Evolutionary conservation across 75 land plant genomes (phyloP).

Genomic region (Pinus tabuliformis): DNA sequence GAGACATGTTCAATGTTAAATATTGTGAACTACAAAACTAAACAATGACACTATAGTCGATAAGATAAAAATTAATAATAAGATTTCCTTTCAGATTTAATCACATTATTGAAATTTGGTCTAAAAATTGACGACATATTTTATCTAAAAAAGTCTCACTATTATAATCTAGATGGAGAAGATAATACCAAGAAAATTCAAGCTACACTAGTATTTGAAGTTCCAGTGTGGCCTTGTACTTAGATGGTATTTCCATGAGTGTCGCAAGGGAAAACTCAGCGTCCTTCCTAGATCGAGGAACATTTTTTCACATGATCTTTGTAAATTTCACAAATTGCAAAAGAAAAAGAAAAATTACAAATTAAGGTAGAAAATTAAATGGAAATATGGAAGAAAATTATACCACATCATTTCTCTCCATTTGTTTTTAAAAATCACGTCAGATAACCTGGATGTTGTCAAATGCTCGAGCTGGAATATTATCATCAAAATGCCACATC

Average conservation of each 20-base stretch:
- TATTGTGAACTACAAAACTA: too few relatives aligned
- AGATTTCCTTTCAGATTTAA: too few relatives aligned
- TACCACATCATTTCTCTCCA: background rate
- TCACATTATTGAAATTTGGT: too few relatives aligned
- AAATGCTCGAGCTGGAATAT: constrained; percentile 66
- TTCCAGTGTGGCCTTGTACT: too few relatives aligned
- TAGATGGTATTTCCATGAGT: too few relatives aligned
- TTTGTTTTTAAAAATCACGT: background rate
- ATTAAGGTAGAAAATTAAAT: background rate
- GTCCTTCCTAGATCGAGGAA: constrained; percentile 27
- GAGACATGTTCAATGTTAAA: too few relatives aligned
- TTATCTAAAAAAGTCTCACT: background rate
- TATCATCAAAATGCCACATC: constrained; percentile 77
- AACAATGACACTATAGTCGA: too few relatives aligned
- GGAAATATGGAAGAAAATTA: background rate
- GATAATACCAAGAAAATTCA: background rate
- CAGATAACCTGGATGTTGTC: constrained; percentile 85
- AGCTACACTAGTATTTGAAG: constrained; percentile 43
- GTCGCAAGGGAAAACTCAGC: too few relatives aligned
- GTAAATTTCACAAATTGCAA: constrained; percentile 89
- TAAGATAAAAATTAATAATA: too few relatives aligned
- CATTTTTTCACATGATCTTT: constrained; percentile 68
- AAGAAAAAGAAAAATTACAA: background rate
- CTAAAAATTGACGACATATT: background rate
- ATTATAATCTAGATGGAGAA: background rate